Evolutionary conservation across 441 rosid species (phyloP).

Genomic region (Bruguiera hainesii): DNA sequence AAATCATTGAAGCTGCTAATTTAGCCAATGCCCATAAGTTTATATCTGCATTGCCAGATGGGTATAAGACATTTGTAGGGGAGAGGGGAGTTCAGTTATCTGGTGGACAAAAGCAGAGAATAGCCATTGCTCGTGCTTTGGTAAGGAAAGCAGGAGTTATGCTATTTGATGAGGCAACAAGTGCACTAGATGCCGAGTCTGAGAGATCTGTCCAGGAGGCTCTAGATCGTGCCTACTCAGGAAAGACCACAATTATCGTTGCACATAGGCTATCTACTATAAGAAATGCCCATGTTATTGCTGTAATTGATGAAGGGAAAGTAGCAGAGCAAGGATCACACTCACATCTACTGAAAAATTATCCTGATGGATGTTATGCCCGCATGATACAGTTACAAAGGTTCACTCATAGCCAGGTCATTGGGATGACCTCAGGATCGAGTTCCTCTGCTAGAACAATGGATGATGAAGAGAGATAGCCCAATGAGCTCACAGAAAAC

Average conservation of each 20-base stretch:
- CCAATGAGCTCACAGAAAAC: slow-evolving; percentile 28
- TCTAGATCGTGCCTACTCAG: slow-evolving; percentile 82
- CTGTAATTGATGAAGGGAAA: slow-evolving; percentile 91
- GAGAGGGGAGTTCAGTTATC: slow-evolving; percentile 95
- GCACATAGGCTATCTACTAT: slow-evolving; percentile 92
- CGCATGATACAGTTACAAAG: slow-evolving; percentile 97
- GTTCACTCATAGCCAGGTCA: slow-evolving; percentile 84
- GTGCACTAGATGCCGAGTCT: slow-evolving; percentile 91
- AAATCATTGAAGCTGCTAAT: slow-evolving; percentile 91
- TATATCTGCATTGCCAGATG: slow-evolving; percentile 78
- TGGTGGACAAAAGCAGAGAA: slow-evolving; percentile 95
- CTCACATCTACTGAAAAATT: slow-evolving; percentile 77
- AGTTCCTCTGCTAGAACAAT: slow-evolving; percentile 55
- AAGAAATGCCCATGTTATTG: slow-evolving; percentile 82
- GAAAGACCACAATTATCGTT: slow-evolving; percentile 82
- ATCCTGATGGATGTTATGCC: slow-evolving; percentile 91
- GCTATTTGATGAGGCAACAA: slow-evolving; percentile 97
- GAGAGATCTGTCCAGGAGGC: slow-evolving; percentile 97
- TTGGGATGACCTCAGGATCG: slow-evolving; percentile 86
- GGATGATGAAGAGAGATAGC: slow-evolving; percentile 60
- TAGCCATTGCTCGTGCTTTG: slow-evolving; percentile 85
- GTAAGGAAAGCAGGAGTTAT: slow-evolving; percentile 87
- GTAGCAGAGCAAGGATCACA: slow-evolving; percentile 97
- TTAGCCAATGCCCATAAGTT: slow-evolving; percentile 94
- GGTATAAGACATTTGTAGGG: slow-evolving; percentile 85